Evolutionary conservation across 306 rosid species (phyloP), one percentile per base, ranked within the genome.

Genomic region (Prunus campanulata): DNA sequence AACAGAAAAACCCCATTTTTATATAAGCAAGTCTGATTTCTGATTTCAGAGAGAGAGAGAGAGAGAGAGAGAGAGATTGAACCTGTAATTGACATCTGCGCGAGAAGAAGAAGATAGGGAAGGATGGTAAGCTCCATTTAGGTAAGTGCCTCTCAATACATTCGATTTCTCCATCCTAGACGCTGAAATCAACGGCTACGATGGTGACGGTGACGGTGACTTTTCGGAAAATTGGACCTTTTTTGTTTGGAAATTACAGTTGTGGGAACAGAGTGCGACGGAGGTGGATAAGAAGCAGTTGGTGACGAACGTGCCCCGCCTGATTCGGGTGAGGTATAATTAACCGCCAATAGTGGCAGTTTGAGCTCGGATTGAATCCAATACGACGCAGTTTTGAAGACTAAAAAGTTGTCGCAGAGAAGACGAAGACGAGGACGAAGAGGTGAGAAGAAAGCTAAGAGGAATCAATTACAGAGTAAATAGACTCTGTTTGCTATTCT

Each of bases 1-100:
- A 39, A 25, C 8, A 5, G 16, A 69, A 4, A 4, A 48, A 15
- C 24, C 72, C 57, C 39, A 68, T 20, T 68, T 68, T 6, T 7
- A 4, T 47, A 47, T 14, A 52, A 13, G 19, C 8, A 52, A 52
- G 57, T 11, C n/a, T 12, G 42, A 15, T 42, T 35, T 7, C 20
- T 27, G 29, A 27, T 27, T 27, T 27, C 29, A 39, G 0, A 46
- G 22, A 50, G 52, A 9, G 35, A 18, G 10, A 68, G 30, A 24
- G 20, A 20, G 20, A 24, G 25, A 79, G 39, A 35, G 78, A 64
- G 63, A 83, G 74, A 25, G 65, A 63, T 66, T 20, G 79, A 51
- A 92, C 97, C 98, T 95, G 95, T 95, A 95, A 83, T 65, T 81
- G 79, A 95, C 97, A 83, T 92, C 97, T 61, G 96, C 80, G 39